These are phyloP conservation scores for Allantophomopsis lycopodina DNA, from an alignment of 2,329 filamentous ascomycete genomes.

Conservation along the genomic window DNA sequence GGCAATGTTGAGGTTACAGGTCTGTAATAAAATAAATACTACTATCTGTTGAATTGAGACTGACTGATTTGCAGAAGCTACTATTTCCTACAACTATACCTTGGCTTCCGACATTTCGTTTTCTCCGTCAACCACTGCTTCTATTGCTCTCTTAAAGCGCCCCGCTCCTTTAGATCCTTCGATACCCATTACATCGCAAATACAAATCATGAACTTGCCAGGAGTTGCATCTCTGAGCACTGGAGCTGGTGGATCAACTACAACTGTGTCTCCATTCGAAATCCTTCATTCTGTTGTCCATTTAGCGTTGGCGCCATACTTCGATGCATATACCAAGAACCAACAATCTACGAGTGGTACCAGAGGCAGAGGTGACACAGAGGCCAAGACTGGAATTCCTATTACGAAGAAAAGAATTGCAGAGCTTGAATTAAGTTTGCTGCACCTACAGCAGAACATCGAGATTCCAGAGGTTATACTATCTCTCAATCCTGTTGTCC, in stretches of 20 bases:
- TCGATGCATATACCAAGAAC: conserved; percentile 86
- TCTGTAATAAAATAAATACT: neutral
- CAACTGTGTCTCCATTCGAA: conserved; percentile 74
- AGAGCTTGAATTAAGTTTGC: conserved; percentile 78
- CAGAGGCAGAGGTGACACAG: conserved; percentile 68
- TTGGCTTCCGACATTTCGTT: conserved; percentile 73
- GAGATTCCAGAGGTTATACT: conserved; percentile 90
- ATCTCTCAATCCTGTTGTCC: conserved; percentile 78
- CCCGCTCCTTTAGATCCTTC: conserved; percentile 75
- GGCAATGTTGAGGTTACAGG: too few species aligned
- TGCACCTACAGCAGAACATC: conserved; percentile 92
- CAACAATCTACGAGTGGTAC: conserved; percentile 52
- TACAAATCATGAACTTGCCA: conserved; percentile 86
- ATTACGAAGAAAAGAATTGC: conserved; percentile 97
- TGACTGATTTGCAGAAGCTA: conserved; percentile 12
- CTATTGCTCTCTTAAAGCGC: conserved; percentile 81
- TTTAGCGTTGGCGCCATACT: conserved; percentile 85
- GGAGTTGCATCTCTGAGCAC: conserved; percentile 56
- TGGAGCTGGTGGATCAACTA: conserved; percentile 54
- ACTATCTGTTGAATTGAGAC: neutral
- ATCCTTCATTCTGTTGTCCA: conserved; percentile 86
- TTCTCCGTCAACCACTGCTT: conserved; percentile 67
- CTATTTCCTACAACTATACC: conserved; percentile 54
- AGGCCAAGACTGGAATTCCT: conserved; percentile 87
- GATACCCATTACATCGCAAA: conserved; percentile 71